phyloP scores from a whole-genome alignment of 208 protist genomes.

The Leishmania braziliensis region DNA sequence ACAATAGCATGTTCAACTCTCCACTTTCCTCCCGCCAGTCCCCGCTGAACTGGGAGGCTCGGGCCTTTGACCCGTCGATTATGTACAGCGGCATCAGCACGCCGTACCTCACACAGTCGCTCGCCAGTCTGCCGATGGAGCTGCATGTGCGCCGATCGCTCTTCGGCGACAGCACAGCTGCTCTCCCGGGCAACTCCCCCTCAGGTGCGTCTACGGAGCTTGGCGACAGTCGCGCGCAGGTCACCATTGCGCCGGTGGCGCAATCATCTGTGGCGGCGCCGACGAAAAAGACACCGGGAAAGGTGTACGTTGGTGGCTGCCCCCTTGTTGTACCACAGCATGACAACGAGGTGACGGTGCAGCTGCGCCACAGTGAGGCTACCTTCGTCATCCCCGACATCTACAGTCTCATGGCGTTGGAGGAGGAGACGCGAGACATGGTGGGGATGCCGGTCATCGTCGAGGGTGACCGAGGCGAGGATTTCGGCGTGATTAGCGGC shows the following conservation, averaged over 20 bases:
- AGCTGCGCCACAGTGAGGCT: conserved; percentile 49
- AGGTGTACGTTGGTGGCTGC: conserved; percentile 58
- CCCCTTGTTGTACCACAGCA: conserved; percentile 51
- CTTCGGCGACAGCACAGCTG: conserved; percentile 23
- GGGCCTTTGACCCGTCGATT: conserved; percentile 25
- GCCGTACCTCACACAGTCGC: conserved; percentile 20
- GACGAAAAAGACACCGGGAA: conserved; percentile 37
- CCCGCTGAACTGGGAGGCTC: conserved; percentile 34
- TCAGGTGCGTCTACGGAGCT: conserved; percentile 4
- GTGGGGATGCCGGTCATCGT: conserved; percentile 71
- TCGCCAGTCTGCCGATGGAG: conserved; percentile 20
- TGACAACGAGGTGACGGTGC: conserved; percentile 61
- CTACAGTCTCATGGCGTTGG: conserved; percentile 39
- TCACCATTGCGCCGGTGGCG: neutral
- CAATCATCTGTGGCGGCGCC: neutral
- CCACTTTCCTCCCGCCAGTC: conserved; percentile 21
- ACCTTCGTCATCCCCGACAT: conserved; percentile 60
- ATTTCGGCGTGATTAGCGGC: conserved; percentile 62
- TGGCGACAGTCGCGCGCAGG: neutral
- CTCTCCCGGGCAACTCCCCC: neutral
- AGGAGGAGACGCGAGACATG: conserved; percentile 45
- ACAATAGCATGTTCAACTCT: conserved; percentile 26
- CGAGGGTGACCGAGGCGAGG: conserved; percentile 84
- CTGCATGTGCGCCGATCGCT: conserved; percentile 16
- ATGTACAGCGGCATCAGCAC: conserved; percentile 30